These are phyloP conservation scores for Penicillium desertorum DNA, from an alignment of 495 filamentous ascomycete species.

Conservation along the genomic window DNA sequence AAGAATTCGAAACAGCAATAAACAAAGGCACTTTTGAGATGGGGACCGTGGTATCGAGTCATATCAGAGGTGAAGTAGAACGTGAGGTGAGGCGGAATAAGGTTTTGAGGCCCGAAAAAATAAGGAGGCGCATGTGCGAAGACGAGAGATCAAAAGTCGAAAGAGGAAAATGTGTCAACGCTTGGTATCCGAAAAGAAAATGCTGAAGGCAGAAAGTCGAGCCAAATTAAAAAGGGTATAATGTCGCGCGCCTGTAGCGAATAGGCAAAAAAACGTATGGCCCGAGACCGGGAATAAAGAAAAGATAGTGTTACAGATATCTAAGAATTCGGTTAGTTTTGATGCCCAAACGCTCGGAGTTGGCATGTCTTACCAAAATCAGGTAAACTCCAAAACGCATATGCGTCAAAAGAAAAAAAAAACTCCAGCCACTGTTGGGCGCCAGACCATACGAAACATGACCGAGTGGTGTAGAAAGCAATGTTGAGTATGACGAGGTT, in stretches of 20 bases:
- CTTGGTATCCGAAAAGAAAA: slow-evolving; percentile 33
- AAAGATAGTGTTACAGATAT: slow-evolving; percentile 44
- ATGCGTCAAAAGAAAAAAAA: slow-evolving; percentile 24
- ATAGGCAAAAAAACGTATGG: slow-evolving; percentile 21
- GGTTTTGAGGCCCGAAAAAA: slow-evolving; percentile 15
- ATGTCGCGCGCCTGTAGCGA: slow-evolving; percentile 29
- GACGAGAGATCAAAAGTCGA: slow-evolving; percentile 14
- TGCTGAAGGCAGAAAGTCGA: slow-evolving; percentile 19
- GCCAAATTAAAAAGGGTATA: slow-evolving; percentile 44
- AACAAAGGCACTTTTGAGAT: slow-evolving; percentile 32
- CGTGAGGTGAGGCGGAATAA: slow-evolving; percentile 11
- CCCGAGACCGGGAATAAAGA: slow-evolving; percentile 22
- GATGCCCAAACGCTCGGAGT: slow-evolving; percentile 19
- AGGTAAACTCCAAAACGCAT: slow-evolving; percentile 32
- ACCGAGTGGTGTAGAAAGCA: slow-evolving; percentile 29
- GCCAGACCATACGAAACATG: slow-evolving; percentile 32
- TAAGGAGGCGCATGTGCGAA: slow-evolving; percentile 19
- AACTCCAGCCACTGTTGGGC: slow-evolving; percentile 30
- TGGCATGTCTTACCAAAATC: slow-evolving; percentile 34
- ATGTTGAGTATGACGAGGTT: slow-evolving; percentile 19
- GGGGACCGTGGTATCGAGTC: slow-evolving; percentile 33
- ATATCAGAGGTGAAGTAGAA: slow-evolving; percentile 27
- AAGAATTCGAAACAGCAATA: slow-evolving; percentile 21
- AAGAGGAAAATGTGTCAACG: slow-evolving; percentile 21
- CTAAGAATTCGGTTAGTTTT: slow-evolving; percentile 28